Conservation (phyloP, 257 asterid genomes). For the Pogostemon cablin region DNA sequence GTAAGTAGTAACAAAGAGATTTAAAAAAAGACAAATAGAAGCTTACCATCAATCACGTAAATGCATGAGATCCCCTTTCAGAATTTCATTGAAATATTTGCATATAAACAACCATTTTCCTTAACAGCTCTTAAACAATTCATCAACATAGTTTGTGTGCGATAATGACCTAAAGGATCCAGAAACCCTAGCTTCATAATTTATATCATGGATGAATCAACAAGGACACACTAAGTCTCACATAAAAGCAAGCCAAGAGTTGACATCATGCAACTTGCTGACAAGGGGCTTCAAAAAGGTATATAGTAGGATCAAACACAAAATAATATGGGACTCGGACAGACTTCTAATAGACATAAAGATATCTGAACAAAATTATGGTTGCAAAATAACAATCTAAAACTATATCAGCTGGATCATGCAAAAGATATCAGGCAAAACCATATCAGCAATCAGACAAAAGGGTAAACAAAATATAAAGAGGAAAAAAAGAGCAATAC, state of each 20-base stretch:
- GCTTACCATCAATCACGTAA: constrained; percentile 19
- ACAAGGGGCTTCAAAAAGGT: constrained; percentile 1
- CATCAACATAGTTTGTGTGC: neutral
- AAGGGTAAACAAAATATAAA: neutral
- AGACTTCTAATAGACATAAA: constrained; percentile 18
- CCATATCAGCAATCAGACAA: constrained; percentile 30
- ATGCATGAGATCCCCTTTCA: constrained; percentile 19
- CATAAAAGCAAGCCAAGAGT: constrained; percentile 24
- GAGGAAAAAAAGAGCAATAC: neutral
- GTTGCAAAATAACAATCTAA: neutral
- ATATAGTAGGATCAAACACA: constrained; percentile 12
- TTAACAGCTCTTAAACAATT: constrained; percentile 1
- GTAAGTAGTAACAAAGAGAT: neutral
- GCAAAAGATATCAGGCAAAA: constrained; percentile 26
- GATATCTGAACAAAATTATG: constrained; percentile 12
- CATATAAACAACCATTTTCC: constrained; percentile 1
- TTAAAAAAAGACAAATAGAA: constrained; percentile 11
- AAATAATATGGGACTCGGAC: neutral
- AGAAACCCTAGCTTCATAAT: neutral
- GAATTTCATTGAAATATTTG: neutral
- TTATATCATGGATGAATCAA: neutral
- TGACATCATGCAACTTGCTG: constrained; percentile 24
- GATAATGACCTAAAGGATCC: constrained; percentile 20
- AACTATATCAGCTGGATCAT: neutral
- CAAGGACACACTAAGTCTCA: neutral